These are phyloP conservation scores for Kernera saxatilis DNA, from an alignment of 345 rosid species.

Conservation along the genomic window DNA sequence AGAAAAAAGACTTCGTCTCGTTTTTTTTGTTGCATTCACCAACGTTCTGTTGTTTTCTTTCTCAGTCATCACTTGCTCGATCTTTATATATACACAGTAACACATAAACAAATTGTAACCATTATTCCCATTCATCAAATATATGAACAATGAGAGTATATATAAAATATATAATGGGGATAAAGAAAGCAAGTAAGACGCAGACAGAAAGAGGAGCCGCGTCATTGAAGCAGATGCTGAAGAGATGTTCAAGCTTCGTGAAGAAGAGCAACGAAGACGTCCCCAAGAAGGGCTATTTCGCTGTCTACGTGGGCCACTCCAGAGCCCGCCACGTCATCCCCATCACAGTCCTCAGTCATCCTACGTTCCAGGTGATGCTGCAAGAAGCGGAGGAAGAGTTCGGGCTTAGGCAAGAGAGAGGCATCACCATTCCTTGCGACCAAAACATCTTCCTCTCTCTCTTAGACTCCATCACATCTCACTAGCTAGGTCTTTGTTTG, in stretches of 20 bases:
- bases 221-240: neutral
- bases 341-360: slow-evolving; percentile 2
- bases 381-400: slow-evolving; percentile 20
- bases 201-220: neutral
- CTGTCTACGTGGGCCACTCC: slow-evolving; percentile 2
- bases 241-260: slow-evolving; percentile 15
- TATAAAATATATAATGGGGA: neutral
- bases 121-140: neutral
- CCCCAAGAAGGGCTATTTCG: neutral
- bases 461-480: slow-evolving; percentile 10
- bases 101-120: neutral
- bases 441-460: slow-evolving; percentile 4
- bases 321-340: slow-evolving; percentile 18
- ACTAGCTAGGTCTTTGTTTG: neutral
- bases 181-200: neutral
- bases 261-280: slow-evolving; percentile 1
- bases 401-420: slow-evolving; percentile 15
- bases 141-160: neutral
- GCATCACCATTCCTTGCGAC: slow-evolving; percentile 17
- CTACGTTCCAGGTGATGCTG: slow-evolving; percentile 14
- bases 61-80: neutral
- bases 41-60: neutral
- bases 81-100: neutral
- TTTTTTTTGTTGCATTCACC: neutral
- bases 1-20: neutral